Conservation (phyloP, 2,329 filamentous ascomycete species). For the Colletotrichum endophyticum region DNA sequence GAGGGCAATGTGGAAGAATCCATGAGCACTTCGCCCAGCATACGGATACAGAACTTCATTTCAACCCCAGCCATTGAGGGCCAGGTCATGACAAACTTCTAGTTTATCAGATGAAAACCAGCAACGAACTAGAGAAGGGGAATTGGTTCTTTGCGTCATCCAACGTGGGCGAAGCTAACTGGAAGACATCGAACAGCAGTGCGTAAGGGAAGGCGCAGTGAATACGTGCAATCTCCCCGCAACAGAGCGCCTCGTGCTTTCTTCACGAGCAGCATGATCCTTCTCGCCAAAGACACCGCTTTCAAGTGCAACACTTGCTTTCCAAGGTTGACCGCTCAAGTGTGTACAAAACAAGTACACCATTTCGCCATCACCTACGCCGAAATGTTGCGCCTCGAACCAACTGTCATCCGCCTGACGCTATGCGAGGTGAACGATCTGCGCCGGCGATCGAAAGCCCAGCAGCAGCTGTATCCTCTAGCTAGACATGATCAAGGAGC, state of each 20-base stretch:
- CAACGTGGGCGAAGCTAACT: background rate
- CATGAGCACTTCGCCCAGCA: background rate
- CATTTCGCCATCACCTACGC: background rate
- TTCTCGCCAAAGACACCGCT: background rate
- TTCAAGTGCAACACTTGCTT: background rate
- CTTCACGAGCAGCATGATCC: background rate
- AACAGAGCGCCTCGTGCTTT: background rate
- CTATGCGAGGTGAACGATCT: constrained; percentile 46
- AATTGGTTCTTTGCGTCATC: background rate
- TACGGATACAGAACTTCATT: too few species aligned
- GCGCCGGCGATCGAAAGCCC: constrained; percentile 19
- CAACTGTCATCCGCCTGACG: constrained; percentile 43
- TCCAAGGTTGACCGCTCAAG: background rate
- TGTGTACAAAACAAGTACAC: background rate
- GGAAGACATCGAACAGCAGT: background rate
- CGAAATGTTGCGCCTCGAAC: constrained; percentile 45
- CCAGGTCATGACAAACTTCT: background rate
- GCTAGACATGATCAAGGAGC: background rate
- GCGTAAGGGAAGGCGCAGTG: background rate
- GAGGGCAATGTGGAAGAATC: background rate
- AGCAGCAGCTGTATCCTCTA: background rate
- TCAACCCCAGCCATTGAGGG: background rate
- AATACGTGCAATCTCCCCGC: background rate
- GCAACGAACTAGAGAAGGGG: background rate
- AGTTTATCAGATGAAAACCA: background rate